Percentiles rank a stretch among this genome's conserved stretches.
phyloP scores from a whole-genome alignment of 2,329 filamentous ascomycete species.

The Trichoderma semiorbis region DNA sequence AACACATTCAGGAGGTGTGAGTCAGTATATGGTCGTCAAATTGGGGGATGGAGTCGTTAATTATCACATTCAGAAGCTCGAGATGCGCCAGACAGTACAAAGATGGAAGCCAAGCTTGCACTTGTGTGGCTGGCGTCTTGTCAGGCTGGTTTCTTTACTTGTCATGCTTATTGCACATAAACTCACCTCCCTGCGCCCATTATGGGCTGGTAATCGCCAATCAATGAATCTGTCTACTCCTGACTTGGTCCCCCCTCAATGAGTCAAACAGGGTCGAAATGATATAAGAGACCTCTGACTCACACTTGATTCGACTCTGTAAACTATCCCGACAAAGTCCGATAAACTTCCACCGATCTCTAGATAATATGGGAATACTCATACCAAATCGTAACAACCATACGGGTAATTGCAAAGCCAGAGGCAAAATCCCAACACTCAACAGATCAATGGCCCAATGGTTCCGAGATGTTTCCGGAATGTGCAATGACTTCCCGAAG shows the following conservation, averaged over 20 bases:
- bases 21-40: slow-evolving; percentile 21
- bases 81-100: slow-evolving; percentile 27
- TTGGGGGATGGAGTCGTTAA: slow-evolving; percentile 24
- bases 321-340: background rate
- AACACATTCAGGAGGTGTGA: slow-evolving; percentile 20
- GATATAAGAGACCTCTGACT: background rate
- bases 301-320: background rate
- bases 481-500: slow-evolving; percentile 35
- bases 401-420: background rate
- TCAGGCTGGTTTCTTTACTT: background rate
- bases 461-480: slow-evolving; percentile 26
- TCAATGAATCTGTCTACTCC: background rate
- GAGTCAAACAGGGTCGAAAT: background rate
- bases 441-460: background rate
- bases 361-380: background rate
- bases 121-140: slow-evolving; percentile 29
- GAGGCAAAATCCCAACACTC: background rate
- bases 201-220: background rate
- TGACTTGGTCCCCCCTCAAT: background rate
- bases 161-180: background rate
- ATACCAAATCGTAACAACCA: background rate
- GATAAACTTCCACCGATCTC: background rate
- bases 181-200: background rate
- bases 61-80: slow-evolving; percentile 25
- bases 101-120: slow-evolving; percentile 30